These are phyloP conservation scores for Pythium myriotylum DNA, from an alignment of 352 stramenopile genomes.

Conservation along the genomic window DNA sequence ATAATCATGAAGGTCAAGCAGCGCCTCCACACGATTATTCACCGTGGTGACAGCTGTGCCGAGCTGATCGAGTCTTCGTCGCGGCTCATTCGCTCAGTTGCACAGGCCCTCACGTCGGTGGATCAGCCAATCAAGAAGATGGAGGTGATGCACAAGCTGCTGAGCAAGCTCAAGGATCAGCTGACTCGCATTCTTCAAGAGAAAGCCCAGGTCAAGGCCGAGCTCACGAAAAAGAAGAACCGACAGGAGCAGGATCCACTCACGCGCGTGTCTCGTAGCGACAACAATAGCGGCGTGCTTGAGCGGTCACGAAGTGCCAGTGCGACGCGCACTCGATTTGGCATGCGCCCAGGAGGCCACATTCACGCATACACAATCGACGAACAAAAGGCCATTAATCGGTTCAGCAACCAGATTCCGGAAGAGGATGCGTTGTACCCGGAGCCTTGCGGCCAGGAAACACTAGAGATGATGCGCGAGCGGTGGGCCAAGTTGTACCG, in stretches of 20 bases:
- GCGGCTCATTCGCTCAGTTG: slow-evolving; percentile 79
- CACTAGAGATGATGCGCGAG: slow-evolving; percentile 87
- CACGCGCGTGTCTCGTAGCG: slow-evolving; percentile 24
- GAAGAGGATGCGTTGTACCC: slow-evolving; percentile 72
- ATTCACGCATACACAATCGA: slow-evolving; percentile 55
- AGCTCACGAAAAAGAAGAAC: slow-evolving; percentile 34
- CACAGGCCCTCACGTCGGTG: slow-evolving; percentile 71
- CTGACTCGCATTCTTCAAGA: slow-evolving; percentile 80
- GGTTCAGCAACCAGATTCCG: slow-evolving; percentile 32
- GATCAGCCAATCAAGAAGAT: slow-evolving; percentile 95
- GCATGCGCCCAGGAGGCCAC: slow-evolving; percentile 36
- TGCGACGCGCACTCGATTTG: slow-evolving; percentile 41
- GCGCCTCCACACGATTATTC: slow-evolving; percentile 86
- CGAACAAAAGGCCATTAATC: slow-evolving; percentile 32
- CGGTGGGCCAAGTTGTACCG: slow-evolving; percentile 94
- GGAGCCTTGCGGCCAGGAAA: slow-evolving; percentile 83
- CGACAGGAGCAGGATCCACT: slow-evolving; percentile 32
- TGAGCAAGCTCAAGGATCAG: slow-evolving; percentile 95
- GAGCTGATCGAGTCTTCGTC: slow-evolving; percentile 80
- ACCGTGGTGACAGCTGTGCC: slow-evolving; percentile 78
- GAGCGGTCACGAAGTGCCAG: slow-evolving; percentile 74
- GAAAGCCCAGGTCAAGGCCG: slow-evolving; percentile 64
- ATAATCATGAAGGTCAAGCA: slow-evolving; percentile 91
- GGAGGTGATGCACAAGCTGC: slow-evolving; percentile 88
- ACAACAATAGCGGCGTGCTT: slow-evolving; percentile 43